Percentiles rank a stretch among this genome's conserved stretches.
These are phyloP conservation scores for Daldinia childiae DNA, from an alignment of 495 filamentous ascomycete species.

Conservation along the genomic window DNA sequence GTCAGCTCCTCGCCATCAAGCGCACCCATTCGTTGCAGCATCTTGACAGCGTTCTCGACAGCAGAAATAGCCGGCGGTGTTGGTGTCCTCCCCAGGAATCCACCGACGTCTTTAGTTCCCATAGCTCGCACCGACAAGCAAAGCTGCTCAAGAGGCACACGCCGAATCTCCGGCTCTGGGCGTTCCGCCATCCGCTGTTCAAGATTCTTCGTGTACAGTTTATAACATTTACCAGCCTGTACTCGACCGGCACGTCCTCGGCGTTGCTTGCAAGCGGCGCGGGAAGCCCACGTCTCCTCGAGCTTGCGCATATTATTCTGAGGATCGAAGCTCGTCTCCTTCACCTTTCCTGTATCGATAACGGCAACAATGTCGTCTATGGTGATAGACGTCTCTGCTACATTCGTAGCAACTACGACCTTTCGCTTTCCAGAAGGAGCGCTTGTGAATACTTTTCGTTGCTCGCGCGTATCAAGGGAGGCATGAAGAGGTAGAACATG, in stretches of 20 bases:
- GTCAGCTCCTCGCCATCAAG: slow-evolving; percentile 85
- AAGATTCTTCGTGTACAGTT: slow-evolving; percentile 86
- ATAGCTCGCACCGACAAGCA: slow-evolving; percentile 94
- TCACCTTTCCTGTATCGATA: slow-evolving; percentile 93
- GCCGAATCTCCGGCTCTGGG: slow-evolving; percentile 90
- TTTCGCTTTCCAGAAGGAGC: slow-evolving; percentile 85
- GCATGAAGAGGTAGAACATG: slow-evolving; percentile 91
- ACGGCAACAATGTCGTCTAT: slow-evolving; percentile 97
- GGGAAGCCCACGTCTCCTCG: slow-evolving; percentile 93
- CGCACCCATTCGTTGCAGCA: slow-evolving; percentile 87
- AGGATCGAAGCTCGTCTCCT: slow-evolving; percentile 94
- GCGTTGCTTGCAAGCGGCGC: slow-evolving; percentile 95
- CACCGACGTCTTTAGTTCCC: slow-evolving; percentile 82
- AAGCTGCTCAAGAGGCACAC: slow-evolving; percentile 92
- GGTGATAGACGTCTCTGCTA: slow-evolving; percentile 97
- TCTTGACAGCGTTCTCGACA: slow-evolving; percentile 80
- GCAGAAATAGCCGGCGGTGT: slow-evolving; percentile 86
- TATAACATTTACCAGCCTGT: slow-evolving; percentile 90
- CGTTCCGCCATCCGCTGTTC: slow-evolving; percentile 88
- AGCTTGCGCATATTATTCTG: slow-evolving; percentile 94
- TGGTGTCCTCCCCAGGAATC: slow-evolving; percentile 84
- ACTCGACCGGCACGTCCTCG: slow-evolving; percentile 94
- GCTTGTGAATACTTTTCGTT: slow-evolving; percentile 82
- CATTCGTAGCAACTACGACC: slow-evolving; percentile 93
- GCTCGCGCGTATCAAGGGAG: slow-evolving; percentile 85